phyloP scores from a whole-genome alignment of 176 grass and related monocot species.

The Guadua angustifolia region DNA sequence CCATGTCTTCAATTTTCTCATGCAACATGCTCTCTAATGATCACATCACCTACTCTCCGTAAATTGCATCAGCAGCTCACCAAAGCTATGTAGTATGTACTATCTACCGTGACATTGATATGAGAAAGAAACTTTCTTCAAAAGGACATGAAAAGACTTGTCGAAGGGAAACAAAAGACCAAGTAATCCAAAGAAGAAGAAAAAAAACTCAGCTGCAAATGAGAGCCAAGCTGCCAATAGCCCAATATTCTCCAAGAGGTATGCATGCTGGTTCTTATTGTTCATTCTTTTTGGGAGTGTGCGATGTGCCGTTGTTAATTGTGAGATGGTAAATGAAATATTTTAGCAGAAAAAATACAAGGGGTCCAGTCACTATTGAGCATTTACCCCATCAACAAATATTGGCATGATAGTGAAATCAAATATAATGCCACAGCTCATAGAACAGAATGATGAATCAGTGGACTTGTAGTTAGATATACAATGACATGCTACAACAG shows the following conservation, averaged over 20 bases:
- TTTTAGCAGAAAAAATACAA: neutral
- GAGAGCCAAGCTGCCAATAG: neutral
- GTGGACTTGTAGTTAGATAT: neutral
- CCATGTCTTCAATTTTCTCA: constrained; percentile 5
- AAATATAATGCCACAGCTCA: neutral
- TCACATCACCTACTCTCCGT: neutral
- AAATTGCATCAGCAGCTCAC: neutral
- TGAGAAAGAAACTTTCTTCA: neutral
- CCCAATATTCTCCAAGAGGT: neutral
- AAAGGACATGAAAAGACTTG: neutral
- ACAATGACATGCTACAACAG: constrained; percentile 17
- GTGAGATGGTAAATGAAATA: neutral
- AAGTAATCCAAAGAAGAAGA: neutral
- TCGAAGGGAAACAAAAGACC: neutral
- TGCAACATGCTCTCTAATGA: neutral
- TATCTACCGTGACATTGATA: neutral
- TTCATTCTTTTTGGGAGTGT: neutral
- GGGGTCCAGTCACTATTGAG: neutral
- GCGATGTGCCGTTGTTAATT: neutral
- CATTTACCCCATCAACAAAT: neutral
- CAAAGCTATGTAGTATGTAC: neutral
- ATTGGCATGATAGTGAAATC: neutral
- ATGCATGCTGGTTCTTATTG: neutral
- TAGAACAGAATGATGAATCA: neutral
- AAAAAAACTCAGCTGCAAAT: neutral